Evolutionary conservation across 768 basidiomycete genomes (phyloP), one percentile per base, ranked within the genome.

Genomic region (Hericium rajendrae): DNA sequence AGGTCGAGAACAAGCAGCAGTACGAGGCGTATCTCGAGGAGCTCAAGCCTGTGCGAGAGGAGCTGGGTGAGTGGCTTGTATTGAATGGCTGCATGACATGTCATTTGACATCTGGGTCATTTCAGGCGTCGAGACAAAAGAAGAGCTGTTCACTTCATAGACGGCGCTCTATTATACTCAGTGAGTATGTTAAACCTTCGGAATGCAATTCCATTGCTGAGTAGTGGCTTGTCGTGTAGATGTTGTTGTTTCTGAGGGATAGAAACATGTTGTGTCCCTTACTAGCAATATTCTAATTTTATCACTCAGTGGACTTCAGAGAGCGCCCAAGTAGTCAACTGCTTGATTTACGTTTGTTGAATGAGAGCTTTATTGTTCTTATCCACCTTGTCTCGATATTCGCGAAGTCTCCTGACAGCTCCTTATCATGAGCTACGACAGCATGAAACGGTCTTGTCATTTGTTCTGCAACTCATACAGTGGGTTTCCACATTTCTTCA

Each of bases 1-100:
- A 99, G 79, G 94, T 97, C 50, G 97, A 99, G 79, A 98, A 94
- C 77, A 88, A 89, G 76, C 75, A 83, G 57, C 97, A 98, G 74
- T 98, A 98, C 69, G 77, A 92, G 76, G 84, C 86, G 37, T 98
- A 99, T 71, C 74, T 99, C 68, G 82, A 90, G 13, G 95, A 97
- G 74, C 78, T 97, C 64, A 91, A 88, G 72, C 78, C 83, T 54
- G 74, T 97, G 62, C 81, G 91, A 64, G 85, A 95, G 69, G 94
- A 99, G 76, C 80, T 99, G 59, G 95, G 94, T 97, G 61, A 64
- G 73, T 71, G 3, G 9, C 22, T 26, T 46, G 16, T n/a, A 18
- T 12, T 50, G 10, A 43, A 56, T 51, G 11, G 24, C 57, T 37
- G 18, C 1, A 22, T 28, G 16, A 16, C 37, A 22, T 41, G 48